These are phyloP conservation scores for Schoenoplectus tabernaemontani DNA, from an alignment of 202 grass and related monocot genomes.

Conservation along the genomic window DNA sequence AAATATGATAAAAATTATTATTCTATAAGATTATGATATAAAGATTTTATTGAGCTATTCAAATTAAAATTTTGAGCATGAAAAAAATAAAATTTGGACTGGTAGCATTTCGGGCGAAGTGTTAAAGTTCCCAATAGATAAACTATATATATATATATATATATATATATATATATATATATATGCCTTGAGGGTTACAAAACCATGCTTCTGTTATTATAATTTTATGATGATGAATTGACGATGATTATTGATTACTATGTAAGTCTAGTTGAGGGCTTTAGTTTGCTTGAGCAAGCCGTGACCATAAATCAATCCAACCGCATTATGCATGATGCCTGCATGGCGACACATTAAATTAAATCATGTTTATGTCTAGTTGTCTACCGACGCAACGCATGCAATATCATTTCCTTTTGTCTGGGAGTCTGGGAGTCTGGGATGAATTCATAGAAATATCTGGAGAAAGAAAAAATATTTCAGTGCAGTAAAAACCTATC, in stretches of 20 bases:
- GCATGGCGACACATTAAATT: not conserved
- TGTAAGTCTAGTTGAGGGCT: not conserved
- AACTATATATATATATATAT: too few relatives aligned
- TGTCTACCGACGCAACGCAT: not conserved
- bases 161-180: too few relatives aligned
- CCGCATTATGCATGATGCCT: not conserved
- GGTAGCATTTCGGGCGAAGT: too few relatives aligned
- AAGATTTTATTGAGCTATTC: too few relatives aligned
- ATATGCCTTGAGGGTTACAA: constrained; percentile 7
- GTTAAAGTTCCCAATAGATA: too few relatives aligned
- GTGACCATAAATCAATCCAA: not conserved
- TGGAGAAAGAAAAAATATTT: too few relatives aligned
- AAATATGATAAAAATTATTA: too few relatives aligned
- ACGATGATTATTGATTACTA: not conserved
- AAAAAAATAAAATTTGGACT: too few relatives aligned
- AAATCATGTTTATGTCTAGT: not conserved
- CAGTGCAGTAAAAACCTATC: too few relatives aligned
- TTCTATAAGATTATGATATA: too few relatives aligned
- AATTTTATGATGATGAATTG: not conserved
- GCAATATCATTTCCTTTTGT: constrained; percentile 2
- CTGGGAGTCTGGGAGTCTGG: not conserved
- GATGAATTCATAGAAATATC: not conserved
- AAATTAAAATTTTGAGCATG: too few relatives aligned
- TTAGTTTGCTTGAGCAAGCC: not conserved
- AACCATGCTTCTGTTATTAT: not conserved